Percentiles rank a stretch among this genome's conserved stretches.
Evolutionary conservation across 805 yeast species (phyloP).

Genomic region (Schwanniomyces polymorphus): DNA sequence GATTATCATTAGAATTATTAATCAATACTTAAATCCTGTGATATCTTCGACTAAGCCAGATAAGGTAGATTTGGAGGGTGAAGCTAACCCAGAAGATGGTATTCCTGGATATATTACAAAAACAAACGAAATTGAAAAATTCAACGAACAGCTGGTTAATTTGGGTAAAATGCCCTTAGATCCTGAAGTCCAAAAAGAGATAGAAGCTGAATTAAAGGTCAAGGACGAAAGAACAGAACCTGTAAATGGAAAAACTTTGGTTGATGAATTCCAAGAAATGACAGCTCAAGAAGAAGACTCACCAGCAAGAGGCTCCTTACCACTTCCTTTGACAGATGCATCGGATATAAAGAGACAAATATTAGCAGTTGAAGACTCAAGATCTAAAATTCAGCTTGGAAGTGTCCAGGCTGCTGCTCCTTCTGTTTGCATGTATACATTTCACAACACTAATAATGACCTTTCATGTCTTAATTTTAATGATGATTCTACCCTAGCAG

Average conservation of each 20-base stretch:
- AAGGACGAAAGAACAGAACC: conserved; percentile 57
- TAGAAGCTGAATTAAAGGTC: conserved; percentile 77
- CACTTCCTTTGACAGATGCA: conserved; percentile 82
- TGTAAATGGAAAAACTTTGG: conserved; percentile 36
- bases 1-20: conserved; percentile 77
- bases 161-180: conserved; percentile 86
- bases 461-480: conserved; percentile 86
- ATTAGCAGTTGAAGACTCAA: conserved; percentile 74
- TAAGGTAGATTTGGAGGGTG: conserved; percentile 43
- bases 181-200: conserved; percentile 79
- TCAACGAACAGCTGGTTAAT: conserved; percentile 71
- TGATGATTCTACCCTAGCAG: conserved; percentile 81
- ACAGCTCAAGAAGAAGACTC: conserved; percentile 59
- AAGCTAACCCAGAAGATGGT: conserved; percentile 53
- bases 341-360: conserved; percentile 80
- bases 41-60: conserved; percentile 44
- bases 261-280: conserved; percentile 41
- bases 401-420: conserved; percentile 77
- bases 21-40: conserved; percentile 70
- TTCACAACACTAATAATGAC: conserved; percentile 90
- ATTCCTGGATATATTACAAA: conserved; percentile 44
- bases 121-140: conserved; percentile 52
- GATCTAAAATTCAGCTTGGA: conserved; percentile 67
- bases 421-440: conserved; percentile 96
- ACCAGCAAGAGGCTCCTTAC: conserved; percentile 74